Evolutionary conservation across 768 basidiomycete species (phyloP), one percentile per base, ranked within the genome.

Genomic region (Galerina sulciceps): DNA sequence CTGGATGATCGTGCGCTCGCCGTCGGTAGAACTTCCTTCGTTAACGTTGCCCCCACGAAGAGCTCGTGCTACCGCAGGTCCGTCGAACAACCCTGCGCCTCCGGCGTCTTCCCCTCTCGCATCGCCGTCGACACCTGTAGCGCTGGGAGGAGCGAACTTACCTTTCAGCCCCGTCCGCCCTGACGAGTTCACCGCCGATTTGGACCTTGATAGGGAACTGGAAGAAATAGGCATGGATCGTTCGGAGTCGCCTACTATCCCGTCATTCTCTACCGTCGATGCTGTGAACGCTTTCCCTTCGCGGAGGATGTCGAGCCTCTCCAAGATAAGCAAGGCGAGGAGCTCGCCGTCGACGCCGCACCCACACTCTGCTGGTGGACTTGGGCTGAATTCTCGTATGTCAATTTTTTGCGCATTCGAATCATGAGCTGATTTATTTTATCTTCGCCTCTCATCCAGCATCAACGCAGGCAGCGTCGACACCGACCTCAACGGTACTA

Each of bases 21-120:
- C 78, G 4, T 65, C 70, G 14, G 64, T 71, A 0, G 76, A 79
- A 59, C 57, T 73, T 6, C 71, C 68, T 1, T 76, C 79, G 4
- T 60, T 81, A 6, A 77, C 79, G 1, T 60, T 77, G 6, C 79
- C 79, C 4, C 79, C 79, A 0, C 71, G 74, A 4, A 72, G 71
- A 17, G 43, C 38, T 49, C 31, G 46, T 6, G 10, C 42, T 2
- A 15, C 48, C 10, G 40, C 36, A 2, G 31, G 35, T 43, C 4
- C 23, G 18, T 4, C 38, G 3, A 8, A 44, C 1, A 50, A 41
- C 20, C 26, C 44, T n/a, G 23, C 43, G 15, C 34, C 22, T 18
- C 20, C 22, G 23, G 50, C 13, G 23, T 20, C 35, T 14, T 13
- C 23, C 14, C 18, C 37, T 11, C 10, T 5, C 17, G 9, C 46